Evolutionary conservation across 139 green algal genomes (phyloP), one percentile per base, ranked within the genome.

Genomic region (Tetradesmus obliquus): DNA sequence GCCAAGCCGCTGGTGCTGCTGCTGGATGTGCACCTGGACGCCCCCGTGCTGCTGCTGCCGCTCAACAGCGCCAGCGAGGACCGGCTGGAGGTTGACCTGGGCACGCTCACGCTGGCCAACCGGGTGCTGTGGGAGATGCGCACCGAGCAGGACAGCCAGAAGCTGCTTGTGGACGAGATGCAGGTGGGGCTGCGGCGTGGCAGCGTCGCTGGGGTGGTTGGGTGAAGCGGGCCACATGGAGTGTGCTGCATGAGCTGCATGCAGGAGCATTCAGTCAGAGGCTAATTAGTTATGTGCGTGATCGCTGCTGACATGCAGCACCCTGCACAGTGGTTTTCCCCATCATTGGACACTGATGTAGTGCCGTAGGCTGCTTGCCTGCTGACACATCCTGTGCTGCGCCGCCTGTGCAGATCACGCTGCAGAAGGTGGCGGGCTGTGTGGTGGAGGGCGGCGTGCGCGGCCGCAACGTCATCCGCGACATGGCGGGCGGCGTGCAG

Each of bases 11-110:
- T 96, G 57, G 85, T 96, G 15, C 86, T 99, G 74, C 91, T 97
- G 84, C 84, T 99, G 83, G 96, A 98, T 83, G 93, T 99, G 17
- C 60, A 93, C 0, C 92, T 97, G 82, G 93, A 95, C 6, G 96
- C 97, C 1, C 97, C 97, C 5, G 88, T 98, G 88, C 97, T 99
- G 74, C 91, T 91, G 17, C 94, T 99, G 95, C 97, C 97, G 0
- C 90, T 93, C 10, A 93, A 79, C 86, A 96, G 90, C 82, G 60
- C 55, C 81, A 93, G 88, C 79, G 74, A 76, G 0, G 72, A 92
- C 5, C 91, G 82, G 53, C 69, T 99, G 74, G 95, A 98, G 88
- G 85, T 97, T 6, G 97, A 99, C 82, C 94, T 99, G 80, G 97
- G 97, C 10, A 87, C 92, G 2, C 84, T 99, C 84, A 12, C 53